phyloP scores from a whole-genome alignment of 352 stramenopile species.

The Phytopythium vexans region DNA sequence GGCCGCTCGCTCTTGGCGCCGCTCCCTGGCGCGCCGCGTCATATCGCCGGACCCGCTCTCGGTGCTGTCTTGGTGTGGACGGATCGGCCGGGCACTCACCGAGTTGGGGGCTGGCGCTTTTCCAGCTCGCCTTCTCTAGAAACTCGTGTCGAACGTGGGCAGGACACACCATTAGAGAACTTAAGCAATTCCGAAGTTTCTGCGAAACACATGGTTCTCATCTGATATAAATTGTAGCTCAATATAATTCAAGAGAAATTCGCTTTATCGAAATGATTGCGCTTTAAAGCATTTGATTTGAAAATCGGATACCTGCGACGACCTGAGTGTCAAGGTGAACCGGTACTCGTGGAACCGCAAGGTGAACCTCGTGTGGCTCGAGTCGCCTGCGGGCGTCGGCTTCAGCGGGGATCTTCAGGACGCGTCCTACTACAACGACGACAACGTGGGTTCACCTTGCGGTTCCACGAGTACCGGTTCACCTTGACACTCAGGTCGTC shows the following conservation, averaged over 20 bases:
- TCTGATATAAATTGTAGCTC: too few relatives aligned
- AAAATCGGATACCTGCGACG: slow-evolving; percentile 16
- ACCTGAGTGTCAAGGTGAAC: slow-evolving; percentile 59
- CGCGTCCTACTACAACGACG: slow-evolving; percentile 27
- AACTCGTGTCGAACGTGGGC: too few relatives aligned
- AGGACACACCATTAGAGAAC: neutral
- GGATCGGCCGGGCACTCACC: too few relatives aligned
- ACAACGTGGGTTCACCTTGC: slow-evolving; percentile 65
- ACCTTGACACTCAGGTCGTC: slow-evolving; percentile 49
- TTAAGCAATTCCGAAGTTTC: too few relatives aligned
- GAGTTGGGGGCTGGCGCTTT: too few relatives aligned
- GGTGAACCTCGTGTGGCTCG: slow-evolving; percentile 82
- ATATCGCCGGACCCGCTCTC: slow-evolving; percentile 17
- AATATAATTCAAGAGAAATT: too few relatives aligned
- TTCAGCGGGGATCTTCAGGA: too few relatives aligned
- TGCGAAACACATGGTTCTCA: too few relatives aligned
- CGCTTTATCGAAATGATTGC: too few relatives aligned
- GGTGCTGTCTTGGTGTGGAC: too few relatives aligned
- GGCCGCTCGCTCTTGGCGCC: slow-evolving; percentile 52
- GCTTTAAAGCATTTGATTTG: too few relatives aligned
- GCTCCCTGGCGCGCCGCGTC: slow-evolving; percentile 78
- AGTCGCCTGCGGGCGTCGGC: slow-evolving; percentile 68
- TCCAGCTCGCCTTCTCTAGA: too few relatives aligned
- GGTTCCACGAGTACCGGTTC: slow-evolving; percentile 79
- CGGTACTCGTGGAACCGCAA: slow-evolving; percentile 78